Evolutionary conservation across 257 asterid species (phyloP), one percentile per base, ranked within the genome.

Genomic region (Thymus quinquecostatus): DNA sequence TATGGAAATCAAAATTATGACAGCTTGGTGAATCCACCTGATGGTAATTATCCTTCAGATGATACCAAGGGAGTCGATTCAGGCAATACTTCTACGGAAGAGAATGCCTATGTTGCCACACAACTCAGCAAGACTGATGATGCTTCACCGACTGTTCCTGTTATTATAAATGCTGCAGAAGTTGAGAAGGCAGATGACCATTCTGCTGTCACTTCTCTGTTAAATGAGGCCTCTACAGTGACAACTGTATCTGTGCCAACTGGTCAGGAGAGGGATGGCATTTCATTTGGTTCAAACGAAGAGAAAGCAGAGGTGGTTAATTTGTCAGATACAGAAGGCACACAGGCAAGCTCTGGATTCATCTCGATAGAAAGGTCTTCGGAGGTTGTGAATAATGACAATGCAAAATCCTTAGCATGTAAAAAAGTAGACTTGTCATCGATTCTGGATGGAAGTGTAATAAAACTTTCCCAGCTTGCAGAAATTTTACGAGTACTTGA

Each of bases 381-480:
- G 10, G 83, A 68, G 74, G 61, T 45, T 55, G 69, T 50, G 47
- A 62, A 45, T 67, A 78, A 74, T 67, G 82, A 45, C 30, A 69
- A 57, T 69, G 86, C 57, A 49, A 70, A 68, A 27, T 62, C 85
- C 70, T 43, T 75, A 41, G 87, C 82, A 61, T 75, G 78, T 60
- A 87, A 75, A 75, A 72, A 71, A 71, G 81, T 88, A 73, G 83
- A 82, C 72, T 73, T 88, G 75, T 84, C 97, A n/a, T 73, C 90
- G 6, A 75, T 80, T 58, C 73, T 80, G 80, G 89, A 81, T 82
- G 88, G 86, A 61, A 72, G 88, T 71, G 80, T 76, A 70, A 76
- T 91, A 78, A 84, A 86, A 74, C 87, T 93, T 71, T 85, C 91
- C 71, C 90, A 85, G 80, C 91, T 89, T 82, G 94, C 94, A 21